Base-by-base conservation (phyloP, 169 alveolate genomes). In the Cryptosporidium canis region DNA sequence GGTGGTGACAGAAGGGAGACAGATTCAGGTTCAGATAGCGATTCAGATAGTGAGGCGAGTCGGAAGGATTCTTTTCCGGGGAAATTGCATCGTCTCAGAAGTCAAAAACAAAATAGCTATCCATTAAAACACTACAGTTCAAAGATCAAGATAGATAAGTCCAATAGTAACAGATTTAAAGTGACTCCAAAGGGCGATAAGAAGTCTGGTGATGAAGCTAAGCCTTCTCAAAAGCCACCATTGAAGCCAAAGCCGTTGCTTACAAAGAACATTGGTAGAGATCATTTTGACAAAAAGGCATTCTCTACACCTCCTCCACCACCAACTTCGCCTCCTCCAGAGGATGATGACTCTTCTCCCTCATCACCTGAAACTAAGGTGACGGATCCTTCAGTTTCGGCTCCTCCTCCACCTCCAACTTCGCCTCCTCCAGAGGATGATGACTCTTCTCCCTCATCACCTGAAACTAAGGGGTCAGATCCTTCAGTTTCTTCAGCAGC, bases 361-460 rank as follows among this genome's bases (percentile, higher is more conserved):
- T 29, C 27, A 51, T 45, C 83, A 51, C 61, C 63, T 21, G 48
- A 14, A 29, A 29, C 43, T 14, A 29, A 4, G 8, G 8, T 68
- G 43, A 5, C 83, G 12, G 21, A 3, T 21, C 21, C 64, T 43
- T 67, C 77, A 43, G 21, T 48, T 29, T 35, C 31, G 24, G 33
- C 90, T n/a, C 61, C 67, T 9, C 48, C 39, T 7, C 48, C 68
- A 55, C 65, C 83, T 6, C 83, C 70, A 0, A 92, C 92, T 5
- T 53, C 83, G 3, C 83, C 92, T 56, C 91, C 92, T 14, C 56
- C 56, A 14, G 12, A 31, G 44, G 71, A 66, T 12, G 39, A 51
- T 5, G 21, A 33, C 3, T 45, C 83, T 27, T 12, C 83, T 6
- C 53, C 83, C 29, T 4, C n/a, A 35, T 4, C 35, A 66, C 24